phyloP scores from a whole-genome alignment of 1,284 basidiomycete genomes.

The Apiotrichum akiyoshidainum region DNA sequence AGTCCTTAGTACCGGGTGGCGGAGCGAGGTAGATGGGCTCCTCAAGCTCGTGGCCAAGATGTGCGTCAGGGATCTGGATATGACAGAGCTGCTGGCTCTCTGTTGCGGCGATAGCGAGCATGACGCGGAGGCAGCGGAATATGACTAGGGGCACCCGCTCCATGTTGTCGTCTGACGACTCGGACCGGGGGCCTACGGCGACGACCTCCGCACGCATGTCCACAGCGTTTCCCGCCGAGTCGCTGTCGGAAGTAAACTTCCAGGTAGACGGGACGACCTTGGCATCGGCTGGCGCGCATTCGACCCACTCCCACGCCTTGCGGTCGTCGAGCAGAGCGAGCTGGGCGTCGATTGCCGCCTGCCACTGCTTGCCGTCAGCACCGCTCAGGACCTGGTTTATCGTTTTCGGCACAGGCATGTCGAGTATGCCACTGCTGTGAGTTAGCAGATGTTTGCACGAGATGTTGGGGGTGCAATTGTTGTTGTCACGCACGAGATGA shows the following conservation, averaged over 20 bases:
- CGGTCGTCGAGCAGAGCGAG: not conserved
- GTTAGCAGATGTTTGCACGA: not conserved
- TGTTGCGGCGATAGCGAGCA: not conserved
- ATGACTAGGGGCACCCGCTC: not conserved
- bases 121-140: not conserved
- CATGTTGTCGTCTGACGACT: not conserved
- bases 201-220: not conserved
- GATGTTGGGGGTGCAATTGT: no score
- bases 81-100: conserved; percentile 1
- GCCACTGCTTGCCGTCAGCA: not conserved
- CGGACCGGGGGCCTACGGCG: not conserved
- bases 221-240: not conserved
- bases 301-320: not conserved
- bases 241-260: not conserved
- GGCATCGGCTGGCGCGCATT: not conserved
- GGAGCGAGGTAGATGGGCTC: not conserved
- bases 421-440: not conserved
- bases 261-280: not conserved
- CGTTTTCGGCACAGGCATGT: not conserved
- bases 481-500: no score
- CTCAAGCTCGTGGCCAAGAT: not conserved
- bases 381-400: not conserved
- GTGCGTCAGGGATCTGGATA: not conserved
- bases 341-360: not conserved
- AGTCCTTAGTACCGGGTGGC: not conserved